Evolutionary conservation across 768 basidiomycete genomes (phyloP).

Genomic region (Suillus tomentosus): DNA sequence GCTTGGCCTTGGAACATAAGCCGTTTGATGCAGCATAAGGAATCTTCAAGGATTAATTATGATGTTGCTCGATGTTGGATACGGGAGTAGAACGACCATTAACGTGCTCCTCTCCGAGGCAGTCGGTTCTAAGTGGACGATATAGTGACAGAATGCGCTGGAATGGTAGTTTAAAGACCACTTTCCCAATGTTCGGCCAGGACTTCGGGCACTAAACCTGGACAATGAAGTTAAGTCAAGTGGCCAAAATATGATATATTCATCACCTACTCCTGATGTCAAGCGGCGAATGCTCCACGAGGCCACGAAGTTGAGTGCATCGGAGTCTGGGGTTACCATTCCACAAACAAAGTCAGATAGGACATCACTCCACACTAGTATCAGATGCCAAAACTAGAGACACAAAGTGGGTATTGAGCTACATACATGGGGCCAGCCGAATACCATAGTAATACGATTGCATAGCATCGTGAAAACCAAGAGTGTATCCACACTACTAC

Average conservation of each 20-base stretch:
- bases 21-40: neutral
- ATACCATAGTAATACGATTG: conserved; percentile 7
- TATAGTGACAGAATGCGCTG: neutral
- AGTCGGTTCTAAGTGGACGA: neutral
- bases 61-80: neutral
- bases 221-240: neutral
- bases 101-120: neutral
- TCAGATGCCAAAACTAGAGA: neutral
- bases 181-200: neutral
- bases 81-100: neutral
- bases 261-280: neutral
- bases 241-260: neutral
- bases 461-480: conserved; percentile 5
- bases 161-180: neutral
- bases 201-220: neutral
- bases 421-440: conserved; percentile 34
- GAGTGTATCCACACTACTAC: conserved; percentile 15
- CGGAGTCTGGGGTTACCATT: neutral
- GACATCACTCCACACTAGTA: neutral
- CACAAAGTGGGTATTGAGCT: conserved; percentile 7
- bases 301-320: neutral
- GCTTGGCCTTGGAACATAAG: neutral
- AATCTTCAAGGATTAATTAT: neutral
- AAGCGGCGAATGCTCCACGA: neutral
- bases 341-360: neutral